Percentiles rank a stretch among this genome's conserved stretches.
Conservation (phyloP, 2,329 filamentous ascomycete species). For the Xylariaceae sp. region DNA sequence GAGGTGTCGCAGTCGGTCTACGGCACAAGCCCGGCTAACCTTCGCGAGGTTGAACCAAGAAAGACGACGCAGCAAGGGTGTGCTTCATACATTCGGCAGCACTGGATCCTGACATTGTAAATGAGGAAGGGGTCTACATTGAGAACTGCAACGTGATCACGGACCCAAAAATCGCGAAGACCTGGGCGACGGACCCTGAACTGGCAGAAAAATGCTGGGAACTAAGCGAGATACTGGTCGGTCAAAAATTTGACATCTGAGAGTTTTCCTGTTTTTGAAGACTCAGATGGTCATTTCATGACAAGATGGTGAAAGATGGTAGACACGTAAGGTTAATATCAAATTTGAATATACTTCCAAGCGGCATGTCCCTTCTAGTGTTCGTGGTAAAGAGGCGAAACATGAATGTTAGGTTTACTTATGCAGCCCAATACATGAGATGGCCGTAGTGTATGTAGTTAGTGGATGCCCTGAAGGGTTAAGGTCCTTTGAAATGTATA, state of each 20-base stretch:
- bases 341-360: too few relatives aligned
- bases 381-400: too few relatives aligned
- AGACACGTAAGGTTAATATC: too few relatives aligned
- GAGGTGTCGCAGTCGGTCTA: constrained; percentile 22
- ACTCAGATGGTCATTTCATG: too few relatives aligned
- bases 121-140: constrained; percentile 31
- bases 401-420: too few relatives aligned
- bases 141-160: constrained; percentile 32
- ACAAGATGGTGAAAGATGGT: too few relatives aligned
- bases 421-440: too few relatives aligned
- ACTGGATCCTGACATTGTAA: constrained; percentile 37
- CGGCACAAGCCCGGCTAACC: constrained; percentile 20
- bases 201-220: constrained; percentile 36
- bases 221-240: constrained; percentile 36
- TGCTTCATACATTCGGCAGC: constrained; percentile 41
- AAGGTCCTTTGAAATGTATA: too few relatives aligned
- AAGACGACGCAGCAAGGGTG: constrained; percentile 40
- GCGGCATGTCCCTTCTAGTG: too few relatives aligned
- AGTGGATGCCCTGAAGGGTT: too few relatives aligned
- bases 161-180: constrained; percentile 25
- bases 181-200: constrained; percentile 34
- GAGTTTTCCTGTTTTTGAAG: too few relatives aligned
- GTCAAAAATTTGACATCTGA: constrained; percentile 31
- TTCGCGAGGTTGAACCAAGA: constrained; percentile 6
- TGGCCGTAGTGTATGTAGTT: too few relatives aligned